Conservation (phyloP, 1,139 yeast genomes). For the Taphrina wiesneri region DNA sequence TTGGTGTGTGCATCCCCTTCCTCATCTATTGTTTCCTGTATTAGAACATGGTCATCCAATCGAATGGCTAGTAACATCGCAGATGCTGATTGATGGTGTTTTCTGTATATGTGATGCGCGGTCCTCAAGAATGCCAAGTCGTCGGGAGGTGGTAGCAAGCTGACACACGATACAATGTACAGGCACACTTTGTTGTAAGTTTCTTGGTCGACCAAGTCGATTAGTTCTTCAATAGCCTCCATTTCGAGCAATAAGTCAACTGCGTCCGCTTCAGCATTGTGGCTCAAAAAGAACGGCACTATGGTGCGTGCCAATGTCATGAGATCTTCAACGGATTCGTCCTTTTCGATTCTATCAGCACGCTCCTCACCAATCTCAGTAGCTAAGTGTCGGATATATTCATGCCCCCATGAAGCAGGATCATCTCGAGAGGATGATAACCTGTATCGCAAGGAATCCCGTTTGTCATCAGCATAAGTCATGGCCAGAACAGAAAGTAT, state of each 20-base stretch:
- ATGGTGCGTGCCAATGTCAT: slow-evolving; percentile 70
- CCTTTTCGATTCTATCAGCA: slow-evolving; percentile 56
- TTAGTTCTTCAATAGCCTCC: slow-evolving; percentile 79
- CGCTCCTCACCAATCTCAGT: slow-evolving; percentile 89
- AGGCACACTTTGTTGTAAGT: slow-evolving; percentile 87
- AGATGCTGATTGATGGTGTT: slow-evolving; percentile 79
- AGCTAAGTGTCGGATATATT: slow-evolving; percentile 92
- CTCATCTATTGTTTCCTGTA: slow-evolving; percentile 72
- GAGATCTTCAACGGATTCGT: slow-evolving; percentile 51
- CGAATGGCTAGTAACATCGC: slow-evolving; percentile 88
- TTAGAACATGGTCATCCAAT: slow-evolving; percentile 76
- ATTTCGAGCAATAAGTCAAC: slow-evolving; percentile 88
- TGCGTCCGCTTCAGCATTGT: slow-evolving; percentile 98
- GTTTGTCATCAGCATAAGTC: slow-evolving; percentile 84
- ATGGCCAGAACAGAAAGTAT: slow-evolving; percentile 89
- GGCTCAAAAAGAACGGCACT: slow-evolving; percentile 86
- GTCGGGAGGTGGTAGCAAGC: slow-evolving; percentile 92
- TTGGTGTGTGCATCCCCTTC: slow-evolving; percentile 68
- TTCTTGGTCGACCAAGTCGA: slow-evolving; percentile 79
- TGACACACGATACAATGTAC: slow-evolving; percentile 87
- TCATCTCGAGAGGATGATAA: slow-evolving; percentile 60
- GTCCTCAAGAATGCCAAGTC: slow-evolving; percentile 83
- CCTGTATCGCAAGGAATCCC: slow-evolving; percentile 80
- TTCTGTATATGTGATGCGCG: slow-evolving; percentile 82
- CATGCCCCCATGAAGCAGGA: slow-evolving; percentile 95